These are phyloP conservation scores for Candida methanosorbosa DNA, from an alignment of 805 yeast genomes.

Conservation along the genomic window DNA sequence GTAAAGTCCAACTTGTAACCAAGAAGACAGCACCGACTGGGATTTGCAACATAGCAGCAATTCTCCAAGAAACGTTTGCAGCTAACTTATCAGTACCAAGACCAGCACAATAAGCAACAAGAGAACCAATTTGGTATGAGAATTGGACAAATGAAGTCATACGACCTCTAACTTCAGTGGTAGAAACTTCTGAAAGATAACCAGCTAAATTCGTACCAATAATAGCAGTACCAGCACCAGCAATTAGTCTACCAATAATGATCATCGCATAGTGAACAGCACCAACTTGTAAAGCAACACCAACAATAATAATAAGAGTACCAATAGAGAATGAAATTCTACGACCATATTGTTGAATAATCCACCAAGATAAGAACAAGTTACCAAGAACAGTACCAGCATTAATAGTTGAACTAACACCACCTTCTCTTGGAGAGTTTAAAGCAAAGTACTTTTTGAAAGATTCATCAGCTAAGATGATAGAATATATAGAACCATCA, in stretches of 20 bases:
- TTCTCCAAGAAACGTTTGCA: neutral
- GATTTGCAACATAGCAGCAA: neutral
- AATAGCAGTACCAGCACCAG: neutral
- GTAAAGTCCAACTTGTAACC: neutral
- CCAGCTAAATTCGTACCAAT: neutral
- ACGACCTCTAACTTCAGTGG: neutral
- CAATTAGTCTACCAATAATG: neutral
- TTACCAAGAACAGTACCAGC: neutral
- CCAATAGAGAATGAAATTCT: neutral
- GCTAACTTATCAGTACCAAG: neutral
- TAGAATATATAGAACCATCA: neutral
- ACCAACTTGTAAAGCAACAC: neutral
- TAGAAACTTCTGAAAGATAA: neutral
- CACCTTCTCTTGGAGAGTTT: neutral
- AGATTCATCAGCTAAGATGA: neutral
- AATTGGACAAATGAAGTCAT: neutral
- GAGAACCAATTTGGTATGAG: neutral
- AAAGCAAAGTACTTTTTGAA: neutral
- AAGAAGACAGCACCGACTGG: neutral
- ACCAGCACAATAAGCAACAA: neutral
- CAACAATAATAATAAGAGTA: neutral
- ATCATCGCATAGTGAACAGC: neutral
- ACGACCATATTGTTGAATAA: neutral
- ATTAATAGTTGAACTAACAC: neutral
- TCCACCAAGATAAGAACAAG: neutral